phyloP scores from a whole-genome alignment of 1,284 basidiomycete species.

The Ustilago vetiveriae region DNA sequence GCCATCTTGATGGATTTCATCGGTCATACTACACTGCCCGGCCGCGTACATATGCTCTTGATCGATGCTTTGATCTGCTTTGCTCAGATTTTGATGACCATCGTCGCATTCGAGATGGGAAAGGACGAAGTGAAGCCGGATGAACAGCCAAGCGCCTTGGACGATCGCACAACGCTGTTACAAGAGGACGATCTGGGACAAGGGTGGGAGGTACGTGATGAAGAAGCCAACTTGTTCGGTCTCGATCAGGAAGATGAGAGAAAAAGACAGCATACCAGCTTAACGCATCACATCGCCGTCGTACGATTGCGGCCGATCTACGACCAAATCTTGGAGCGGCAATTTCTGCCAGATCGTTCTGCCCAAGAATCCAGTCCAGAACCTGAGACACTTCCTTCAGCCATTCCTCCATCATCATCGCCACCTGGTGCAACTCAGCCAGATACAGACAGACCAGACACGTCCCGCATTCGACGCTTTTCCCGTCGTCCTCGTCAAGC shows the following conservation, averaged over 20 bases:
- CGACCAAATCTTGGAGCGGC: conserved; percentile 23
- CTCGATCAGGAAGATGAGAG: conserved; percentile 20
- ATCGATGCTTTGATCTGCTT: conserved; percentile 34
- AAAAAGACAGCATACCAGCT: conserved; percentile 11
- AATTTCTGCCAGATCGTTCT: conserved; percentile 9
- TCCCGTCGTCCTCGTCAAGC: conserved; percentile 29
- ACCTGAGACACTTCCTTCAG: not conserved
- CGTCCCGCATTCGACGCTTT: conserved; percentile 32
- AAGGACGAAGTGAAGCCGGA: conserved; percentile 36
- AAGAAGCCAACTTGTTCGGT: conserved; percentile 34
- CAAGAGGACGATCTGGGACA: conserved; percentile 21
- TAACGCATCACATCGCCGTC: conserved; percentile 42
- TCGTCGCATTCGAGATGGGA: conserved; percentile 42
- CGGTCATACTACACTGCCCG: conserved; percentile 35
- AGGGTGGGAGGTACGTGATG: conserved; percentile 43
- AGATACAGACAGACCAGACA: conserved; percentile 17
- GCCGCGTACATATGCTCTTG: conserved; percentile 38
- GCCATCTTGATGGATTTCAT: conserved; percentile 59
- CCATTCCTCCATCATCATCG: not conserved
- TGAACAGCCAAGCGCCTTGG: conserved; percentile 27
- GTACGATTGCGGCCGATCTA: conserved; percentile 17
- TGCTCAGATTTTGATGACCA: conserved; percentile 35
- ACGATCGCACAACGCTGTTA: conserved; percentile 15
- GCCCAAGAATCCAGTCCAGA: not conserved
- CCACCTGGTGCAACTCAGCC: not conserved